Percentiles rank a stretch among this genome's conserved stretches.
phyloP scores from a whole-genome alignment of 805 yeast genomes.

The Teunomyces aglyptinius region DNA sequence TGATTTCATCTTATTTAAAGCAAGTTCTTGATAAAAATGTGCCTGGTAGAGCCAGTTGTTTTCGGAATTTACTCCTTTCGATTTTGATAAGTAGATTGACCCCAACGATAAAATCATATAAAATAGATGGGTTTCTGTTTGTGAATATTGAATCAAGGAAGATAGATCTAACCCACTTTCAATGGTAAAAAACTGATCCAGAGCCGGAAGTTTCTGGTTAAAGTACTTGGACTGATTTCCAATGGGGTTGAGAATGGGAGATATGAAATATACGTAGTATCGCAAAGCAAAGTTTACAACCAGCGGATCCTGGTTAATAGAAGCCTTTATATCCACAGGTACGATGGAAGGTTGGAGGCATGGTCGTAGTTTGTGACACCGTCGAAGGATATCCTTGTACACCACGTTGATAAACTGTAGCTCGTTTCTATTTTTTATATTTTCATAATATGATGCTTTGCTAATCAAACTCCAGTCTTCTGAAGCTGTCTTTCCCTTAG shows the following conservation, averaged over 20 bases:
- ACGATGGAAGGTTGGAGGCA: slow-evolving; percentile 20
- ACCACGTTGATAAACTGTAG: slow-evolving; percentile 18
- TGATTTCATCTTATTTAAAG: slow-evolving; percentile 12
- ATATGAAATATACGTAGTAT: slow-evolving; percentile 23
- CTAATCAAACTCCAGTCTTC: slow-evolving; percentile 13
- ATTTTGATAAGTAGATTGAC: slow-evolving; percentile 21
- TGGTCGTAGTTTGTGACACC: slow-evolving; percentile 7
- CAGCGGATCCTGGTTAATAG: slow-evolving; percentile 10
- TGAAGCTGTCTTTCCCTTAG: neutral
- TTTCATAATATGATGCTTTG: slow-evolving; percentile 13
- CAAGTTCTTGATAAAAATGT: slow-evolving; percentile 15
- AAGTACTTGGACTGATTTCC: slow-evolving; percentile 11
- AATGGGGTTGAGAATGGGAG: slow-evolving; percentile 30
- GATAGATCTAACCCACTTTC: slow-evolving; percentile 24
- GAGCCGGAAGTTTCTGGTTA: slow-evolving; percentile 8
- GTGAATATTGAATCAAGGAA: slow-evolving; percentile 24
- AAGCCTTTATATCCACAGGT: slow-evolving; percentile 18
- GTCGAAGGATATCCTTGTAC: slow-evolving; percentile 12
- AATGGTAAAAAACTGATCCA: slow-evolving; percentile 13
- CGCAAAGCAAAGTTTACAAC: slow-evolving; percentile 20
- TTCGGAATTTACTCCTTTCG: slow-evolving; percentile 7
- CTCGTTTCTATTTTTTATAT: slow-evolving; percentile 10
- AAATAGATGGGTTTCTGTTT: slow-evolving; percentile 18
- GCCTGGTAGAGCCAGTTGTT: slow-evolving; percentile 20
- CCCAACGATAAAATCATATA: slow-evolving; percentile 25